A percentile compares a stretch with the other conserved stretches of the same genome.
phyloP scores from a whole-genome alignment of 306 rosid genomes.

The Sicyos edulis region DNA sequence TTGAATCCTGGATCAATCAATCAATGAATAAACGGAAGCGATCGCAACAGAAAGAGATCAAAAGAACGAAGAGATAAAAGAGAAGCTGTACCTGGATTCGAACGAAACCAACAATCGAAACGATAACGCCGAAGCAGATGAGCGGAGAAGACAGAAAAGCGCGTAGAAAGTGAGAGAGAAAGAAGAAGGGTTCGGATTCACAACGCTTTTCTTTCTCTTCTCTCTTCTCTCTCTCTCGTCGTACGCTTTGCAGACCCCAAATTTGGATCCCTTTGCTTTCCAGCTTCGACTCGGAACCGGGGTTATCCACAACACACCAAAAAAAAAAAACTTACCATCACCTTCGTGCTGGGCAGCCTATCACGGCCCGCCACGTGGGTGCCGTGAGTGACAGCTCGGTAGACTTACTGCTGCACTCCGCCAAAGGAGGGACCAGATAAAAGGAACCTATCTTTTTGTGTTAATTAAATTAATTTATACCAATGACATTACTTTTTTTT shows the following conservation, averaged over 20 bases:
- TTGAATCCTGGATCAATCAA: neutral
- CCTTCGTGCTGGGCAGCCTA: neutral
- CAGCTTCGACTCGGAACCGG: slow-evolving; percentile 20
- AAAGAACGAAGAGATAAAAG: neutral
- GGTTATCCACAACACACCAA: slow-evolving; percentile 5
- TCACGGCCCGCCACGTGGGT: neutral
- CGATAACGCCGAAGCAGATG: neutral
- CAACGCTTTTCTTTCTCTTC: neutral
- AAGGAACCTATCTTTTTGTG: neutral
- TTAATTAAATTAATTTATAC: too few relatives aligned
- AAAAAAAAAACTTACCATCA: neutral
- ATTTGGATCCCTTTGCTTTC: slow-evolving; percentile 17
- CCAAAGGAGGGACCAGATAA: neutral
- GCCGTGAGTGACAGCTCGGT: slow-evolving; percentile 20
- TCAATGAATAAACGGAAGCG: neutral
- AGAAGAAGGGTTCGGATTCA: neutral
- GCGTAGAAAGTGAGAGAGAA: slow-evolving; percentile 14
- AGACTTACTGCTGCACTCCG: neutral
- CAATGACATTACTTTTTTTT: too few relatives aligned
- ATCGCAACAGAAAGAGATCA: neutral
- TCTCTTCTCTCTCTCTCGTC: neutral
- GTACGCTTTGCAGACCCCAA: slow-evolving; percentile 11
- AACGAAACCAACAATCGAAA: neutral
- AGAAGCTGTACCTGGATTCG: slow-evolving; percentile 7
- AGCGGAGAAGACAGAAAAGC: neutral